These are phyloP conservation scores for Dothistroma septosporum DNA, from an alignment of 2,329 filamentous ascomycete species.

Conservation along the genomic window DNA sequence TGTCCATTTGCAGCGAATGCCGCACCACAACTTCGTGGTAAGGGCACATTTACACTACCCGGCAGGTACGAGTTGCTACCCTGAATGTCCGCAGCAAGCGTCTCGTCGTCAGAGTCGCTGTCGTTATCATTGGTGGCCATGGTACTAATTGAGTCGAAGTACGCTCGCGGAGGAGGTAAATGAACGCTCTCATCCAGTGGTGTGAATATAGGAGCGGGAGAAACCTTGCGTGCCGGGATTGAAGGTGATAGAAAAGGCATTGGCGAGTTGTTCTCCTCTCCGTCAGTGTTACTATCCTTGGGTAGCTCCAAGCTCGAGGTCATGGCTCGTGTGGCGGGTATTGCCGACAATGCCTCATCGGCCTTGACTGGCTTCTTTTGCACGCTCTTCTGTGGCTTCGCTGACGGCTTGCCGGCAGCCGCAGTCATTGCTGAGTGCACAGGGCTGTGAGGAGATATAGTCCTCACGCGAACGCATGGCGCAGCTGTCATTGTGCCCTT, in stretches of 20 bases:
- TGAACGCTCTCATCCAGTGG: conserved; percentile 53
- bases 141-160: conserved; percentile 40
- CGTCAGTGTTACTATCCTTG: conserved; percentile 6
- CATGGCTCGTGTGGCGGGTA: conserved; percentile 20
- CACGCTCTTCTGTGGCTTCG: not conserved
- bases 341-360: conserved; percentile 2
- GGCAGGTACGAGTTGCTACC: conserved; percentile 52
- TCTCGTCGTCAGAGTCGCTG: conserved; percentile 58
- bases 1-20: conserved; percentile 56
- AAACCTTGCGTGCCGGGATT: conserved; percentile 26
- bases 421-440: not conserved
- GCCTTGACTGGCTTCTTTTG: not conserved
- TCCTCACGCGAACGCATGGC: not conserved
- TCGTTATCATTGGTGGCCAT: conserved; percentile 30
- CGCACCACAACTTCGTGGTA: conserved; percentile 57
- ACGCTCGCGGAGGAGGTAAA: conserved; percentile 56
- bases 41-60: conserved; percentile 61
- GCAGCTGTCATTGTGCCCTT: not conserved
- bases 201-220: conserved; percentile 34
- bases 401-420: not conserved
- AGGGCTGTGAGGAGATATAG: not conserved
- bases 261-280: conserved; percentile 22
- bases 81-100: conserved; percentile 48
- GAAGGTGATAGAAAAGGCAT: conserved; percentile 34
- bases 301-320: conserved; percentile 31